Evolutionary conservation across 2,329 filamentous ascomycete genomes (phyloP), one percentile per base, ranked within the genome.

Genomic region (Aureobasidium sp.): DNA sequence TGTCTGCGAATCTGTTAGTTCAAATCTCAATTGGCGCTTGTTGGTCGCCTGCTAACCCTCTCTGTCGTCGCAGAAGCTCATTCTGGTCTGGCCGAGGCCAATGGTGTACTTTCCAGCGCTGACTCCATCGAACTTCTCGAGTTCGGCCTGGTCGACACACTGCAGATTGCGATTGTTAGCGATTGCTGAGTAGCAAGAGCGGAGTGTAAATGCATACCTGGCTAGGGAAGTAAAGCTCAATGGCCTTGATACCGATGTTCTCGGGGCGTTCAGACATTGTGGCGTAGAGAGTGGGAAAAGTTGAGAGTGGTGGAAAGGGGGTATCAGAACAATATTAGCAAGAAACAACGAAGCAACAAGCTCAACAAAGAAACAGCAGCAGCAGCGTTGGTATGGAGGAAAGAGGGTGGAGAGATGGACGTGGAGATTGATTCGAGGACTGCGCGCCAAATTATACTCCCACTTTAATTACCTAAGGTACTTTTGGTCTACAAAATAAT

Each of bases 51-150:
- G 25, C 65, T 67, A 66, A 79, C 78, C 78, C 74, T 81, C 79
- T 64, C 79, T 75, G 71, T 81, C 79, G 71, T 81, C 79, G 71
- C 79, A 81, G 73, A 81, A 81, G 74, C 77, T 79, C 79, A 81
- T 81, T 71, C 78, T 79, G 66, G 79, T 81, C 75, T 81, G 79
- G 68, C 79, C 79, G 64, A 81, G 78, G 64, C 79, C 79, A 73
- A 81, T 81, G 58, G 79, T 81, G 74, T 81, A 81, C 69, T 81
- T 81, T 69, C 79, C 79, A 64, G 72, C 68, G 63, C 73, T 74
- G 64, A 81, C 78, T 72, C 79, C 79, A 78, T 81, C 79, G 74
- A 81, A 81, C 73, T 80, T 80, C 71, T 81, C 79, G 64, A 81
- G 78, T 68, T 81, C 79, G 65, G 76, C 68, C 72, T 81, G 79